Base-by-base conservation (phyloP, 2,329 filamentous ascomycete species). In the Colletotrichum navitas region DNA sequence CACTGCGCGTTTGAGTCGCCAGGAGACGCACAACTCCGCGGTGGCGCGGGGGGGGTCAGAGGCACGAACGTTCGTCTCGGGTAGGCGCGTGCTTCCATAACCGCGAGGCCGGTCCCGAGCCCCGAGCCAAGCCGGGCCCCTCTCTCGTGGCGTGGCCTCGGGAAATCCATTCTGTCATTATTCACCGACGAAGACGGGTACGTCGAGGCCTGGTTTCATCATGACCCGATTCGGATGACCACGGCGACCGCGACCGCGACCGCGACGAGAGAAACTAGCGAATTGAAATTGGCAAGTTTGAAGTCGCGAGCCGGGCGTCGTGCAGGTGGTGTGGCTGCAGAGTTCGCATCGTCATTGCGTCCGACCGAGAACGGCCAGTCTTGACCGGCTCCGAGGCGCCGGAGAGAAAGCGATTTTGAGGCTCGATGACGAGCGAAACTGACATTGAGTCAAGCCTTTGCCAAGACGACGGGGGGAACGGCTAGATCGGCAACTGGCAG, bases 391-490 rank as follows among this genome's bases (percentile, higher is more conserved):
- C 59, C 66, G 34, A 32, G 32, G 26, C 47, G n/a, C 49, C n/a
- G 52, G 56, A 52, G 56, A n/a, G 39, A 3, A 14, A 36, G n/a
- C n/a, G 29, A 24, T 8, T 16, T 45, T 45, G 49, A 43, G 26
- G 64, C 56, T 67, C 26, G 55, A 67, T 36, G 8, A 24, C n/a
- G 4, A 16, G 18, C 34, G 34, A 26, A 16, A 32, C 21, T 39
- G 68, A 67, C 68, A 70, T 70, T 26, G 51, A 68, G 65, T 71
- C 68, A 71, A 71, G 68, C 68, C 63, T 71, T 66, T 68, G 68
- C 68, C 68, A 71, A 71, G 68, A 63, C 68, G 41, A 36, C 58
- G 68, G 58, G 52, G 68, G 64, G 12, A 71, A 43, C 68, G 68
- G 68, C 58, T 71, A 68, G 45, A 52, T 71, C 68, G 68, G 68